Conservation (phyloP, 805 yeast genomes). For the Barnettozyma botsteinii region DNA sequence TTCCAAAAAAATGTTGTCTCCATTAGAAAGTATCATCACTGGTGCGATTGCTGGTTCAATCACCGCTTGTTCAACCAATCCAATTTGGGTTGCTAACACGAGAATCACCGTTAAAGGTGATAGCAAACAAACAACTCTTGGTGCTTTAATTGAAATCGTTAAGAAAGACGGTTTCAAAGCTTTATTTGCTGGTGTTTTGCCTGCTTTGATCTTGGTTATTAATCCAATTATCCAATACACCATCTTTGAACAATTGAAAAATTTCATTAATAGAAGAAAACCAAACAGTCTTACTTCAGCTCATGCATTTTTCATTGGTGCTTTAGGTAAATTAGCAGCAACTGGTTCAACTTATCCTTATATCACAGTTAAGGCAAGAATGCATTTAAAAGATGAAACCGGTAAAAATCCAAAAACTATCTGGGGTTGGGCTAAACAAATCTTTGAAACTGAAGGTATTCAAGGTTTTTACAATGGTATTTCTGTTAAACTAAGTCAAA, state of each 20-base stretch:
- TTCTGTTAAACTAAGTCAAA: constrained; percentile 71
- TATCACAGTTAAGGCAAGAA: constrained; percentile 81
- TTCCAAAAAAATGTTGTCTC: constrained; percentile 16
- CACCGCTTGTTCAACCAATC: constrained; percentile 78
- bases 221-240: constrained; percentile 93
- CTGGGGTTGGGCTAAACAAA: constrained; percentile 48
- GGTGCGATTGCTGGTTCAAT: constrained; percentile 83
- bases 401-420: constrained; percentile 31
- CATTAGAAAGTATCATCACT: constrained; percentile 22
- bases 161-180: constrained; percentile 66
- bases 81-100: constrained; percentile 94
- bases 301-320: constrained; percentile 84
- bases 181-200: constrained; percentile 79
- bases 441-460: constrained; percentile 65
- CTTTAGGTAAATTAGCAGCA: constrained; percentile 85
- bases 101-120: constrained; percentile 60
- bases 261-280: constrained; percentile 45
- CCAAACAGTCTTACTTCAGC: constrained; percentile 53
- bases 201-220: constrained; percentile 78
- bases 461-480: constrained; percentile 79
- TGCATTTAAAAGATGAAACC: constrained; percentile 58
- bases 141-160: constrained; percentile 55
- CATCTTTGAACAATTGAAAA: constrained; percentile 80
- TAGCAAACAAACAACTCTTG: constrained; percentile 39
- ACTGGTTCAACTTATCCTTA: constrained; percentile 88